Evolutionary conservation across 176 grass and related monocot genomes (phyloP).

Genomic region (Juncus effusus): DNA sequence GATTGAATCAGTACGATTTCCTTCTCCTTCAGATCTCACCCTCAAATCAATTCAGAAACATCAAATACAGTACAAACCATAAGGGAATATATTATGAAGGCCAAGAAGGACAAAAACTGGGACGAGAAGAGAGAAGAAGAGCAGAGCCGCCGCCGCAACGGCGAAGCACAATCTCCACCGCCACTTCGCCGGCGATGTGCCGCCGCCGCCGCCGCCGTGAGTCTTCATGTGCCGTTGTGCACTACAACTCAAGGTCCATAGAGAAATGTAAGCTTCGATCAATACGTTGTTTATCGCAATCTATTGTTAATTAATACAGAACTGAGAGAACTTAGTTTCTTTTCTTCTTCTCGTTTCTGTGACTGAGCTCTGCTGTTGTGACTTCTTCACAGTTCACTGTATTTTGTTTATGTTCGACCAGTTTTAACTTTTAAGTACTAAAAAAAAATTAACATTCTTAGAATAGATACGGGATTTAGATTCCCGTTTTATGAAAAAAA

Average conservation of each 20-base stretch:
- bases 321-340: no score
- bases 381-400: no score
- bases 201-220: conserved; percentile 4
- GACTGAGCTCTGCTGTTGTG: no score
- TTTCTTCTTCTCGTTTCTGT: no score
- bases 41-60: neutral
- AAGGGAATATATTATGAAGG: conserved; percentile 50
- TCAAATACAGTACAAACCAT: conserved; percentile 35
- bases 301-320: no score
- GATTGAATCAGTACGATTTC: conserved; percentile 2
- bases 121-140: conserved; percentile 54
- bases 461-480: no score
- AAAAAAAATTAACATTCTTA: no score
- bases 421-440: no score
- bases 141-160: conserved; percentile 32
- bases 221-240: conserved; percentile 39
- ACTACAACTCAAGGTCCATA: neutral
- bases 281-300: no score
- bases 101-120: conserved; percentile 59
- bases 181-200: conserved; percentile 29
- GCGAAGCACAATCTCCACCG: conserved; percentile 48
- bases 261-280: no score
- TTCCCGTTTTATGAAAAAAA: no score
- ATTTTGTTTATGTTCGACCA: no score
- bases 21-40: neutral